Evolutionary conservation across 2,329 filamentous ascomycete species (phyloP).

Genomic region (Penicillium sp.): DNA sequence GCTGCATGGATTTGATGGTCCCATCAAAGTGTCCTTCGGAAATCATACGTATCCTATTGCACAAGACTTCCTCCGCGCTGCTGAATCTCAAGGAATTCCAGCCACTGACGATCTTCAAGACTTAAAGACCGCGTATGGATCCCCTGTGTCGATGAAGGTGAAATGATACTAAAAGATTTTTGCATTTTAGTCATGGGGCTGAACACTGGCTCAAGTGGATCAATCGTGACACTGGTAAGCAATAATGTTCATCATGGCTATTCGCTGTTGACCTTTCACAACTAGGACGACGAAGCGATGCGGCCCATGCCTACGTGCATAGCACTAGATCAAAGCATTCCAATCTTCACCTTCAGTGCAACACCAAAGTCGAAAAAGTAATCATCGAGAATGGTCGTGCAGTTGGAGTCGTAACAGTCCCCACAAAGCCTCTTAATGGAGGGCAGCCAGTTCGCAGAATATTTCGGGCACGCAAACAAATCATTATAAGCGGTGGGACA

Average conservation of each 20-base stretch:
- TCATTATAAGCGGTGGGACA: constrained; percentile 70
- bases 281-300: constrained; percentile 72
- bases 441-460: constrained; percentile 53
- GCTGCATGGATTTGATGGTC: constrained; percentile 72
- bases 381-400: constrained; percentile 70
- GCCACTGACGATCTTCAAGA: constrained; percentile 75
- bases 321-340: constrained; percentile 67
- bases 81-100: constrained; percentile 37
- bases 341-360: constrained; percentile 70
- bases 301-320: constrained; percentile 75
- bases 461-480: constrained; percentile 69
- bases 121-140: constrained; percentile 46
- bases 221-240: constrained; percentile 57
- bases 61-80: constrained; percentile 66
- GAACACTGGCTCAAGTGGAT: constrained; percentile 88
- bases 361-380: constrained; percentile 75
- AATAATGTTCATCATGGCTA: not conserved
- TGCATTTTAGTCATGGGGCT: constrained; percentile 56
- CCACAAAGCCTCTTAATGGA: constrained; percentile 66
- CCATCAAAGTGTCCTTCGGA: constrained; percentile 78
- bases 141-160: not conserved
- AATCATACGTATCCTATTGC: constrained; percentile 80
- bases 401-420: constrained; percentile 68
- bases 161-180: not conserved
- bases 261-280: constrained; percentile 31